Evolutionary conservation across 164 flowering plant genomes (phyloP), one percentile per base, ranked within the genome.

Genomic region (Stephania cephalantha): DNA sequence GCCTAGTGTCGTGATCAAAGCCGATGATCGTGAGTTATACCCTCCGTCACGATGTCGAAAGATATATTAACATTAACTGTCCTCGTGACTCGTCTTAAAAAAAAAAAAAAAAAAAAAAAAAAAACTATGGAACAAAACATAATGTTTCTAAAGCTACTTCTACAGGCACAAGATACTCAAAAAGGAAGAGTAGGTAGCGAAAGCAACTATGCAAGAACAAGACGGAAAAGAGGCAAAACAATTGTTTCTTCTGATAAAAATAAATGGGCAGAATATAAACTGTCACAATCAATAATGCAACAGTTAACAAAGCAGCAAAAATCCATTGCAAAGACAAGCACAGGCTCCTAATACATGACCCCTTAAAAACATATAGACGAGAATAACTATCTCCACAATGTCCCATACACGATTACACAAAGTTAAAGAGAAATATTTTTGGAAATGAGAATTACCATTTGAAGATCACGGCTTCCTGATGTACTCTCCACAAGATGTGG

Each of bases 381-480:
- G 42, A 61, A 61, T 20, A 61, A 58, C 13, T 7, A n/a, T 61
- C 66, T 3, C 66, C 6, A 25, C 20, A 61, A 61, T 61, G 25
- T 20, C 15, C 4, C 9, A 69, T 69, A 69, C 71, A 69, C 0
- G 20, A 20, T 2, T 46, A 11, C 71, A 13, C 46, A 69, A 18
- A 15, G 2, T 20, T 11, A 69, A 68, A 52, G n/a, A 30, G 5
- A 7, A 74, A 53, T 50, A 35, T 0, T 1, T 29, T 46, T 64
- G 20, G 18, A 0, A 46, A 29, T 65, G 2, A 55, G 7, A 12
- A 7, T 68, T 84, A 89, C 94, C 91, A 87, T 90, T 78, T 90
- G 94, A 42, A 90, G 91, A 73, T 90, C 92, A 77, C 87, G 91
- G 78, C 94, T 90, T 46, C 94, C 94, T 1, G 94, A 87, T 50